Conservation (phyloP, 805 yeast species). For the Candida suzukii region DNA sequence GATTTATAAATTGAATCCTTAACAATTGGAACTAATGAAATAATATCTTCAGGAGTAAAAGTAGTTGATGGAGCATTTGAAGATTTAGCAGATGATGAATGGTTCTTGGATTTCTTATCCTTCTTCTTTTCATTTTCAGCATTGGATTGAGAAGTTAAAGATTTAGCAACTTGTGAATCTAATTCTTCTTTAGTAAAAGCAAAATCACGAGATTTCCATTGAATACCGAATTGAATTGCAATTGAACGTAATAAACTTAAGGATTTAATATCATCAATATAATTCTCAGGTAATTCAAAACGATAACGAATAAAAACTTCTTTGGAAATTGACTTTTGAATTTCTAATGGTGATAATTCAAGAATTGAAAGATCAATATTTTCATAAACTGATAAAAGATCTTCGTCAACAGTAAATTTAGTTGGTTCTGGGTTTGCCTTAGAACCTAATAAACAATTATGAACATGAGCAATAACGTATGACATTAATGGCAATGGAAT, state of each 20-base stretch:
- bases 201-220: slow-evolving; percentile 57
- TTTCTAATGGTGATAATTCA: slow-evolving; percentile 32
- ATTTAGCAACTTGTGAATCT: slow-evolving; percentile 20
- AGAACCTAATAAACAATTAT: slow-evolving; percentile 61
- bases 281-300: slow-evolving; percentile 41
- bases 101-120: slow-evolving; percentile 30
- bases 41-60: slow-evolving; percentile 53
- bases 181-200: slow-evolving; percentile 38
- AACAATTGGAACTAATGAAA: slow-evolving; percentile 65
- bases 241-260: slow-evolving; percentile 56
- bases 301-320: slow-evolving; percentile 63
- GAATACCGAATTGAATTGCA: slow-evolving; percentile 77
- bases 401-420: slow-evolving; percentile 37
- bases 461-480: slow-evolving; percentile 57
- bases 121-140: slow-evolving; percentile 17
- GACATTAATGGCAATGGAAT: slow-evolving; percentile 50
- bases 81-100: slow-evolving; percentile 20
- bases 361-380: slow-evolving; percentile 36
- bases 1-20: slow-evolving; percentile 67
- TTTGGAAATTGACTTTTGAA: slow-evolving; percentile 35
- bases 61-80: slow-evolving; percentile 27
- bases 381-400: slow-evolving; percentile 33
- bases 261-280: slow-evolving; percentile 32
- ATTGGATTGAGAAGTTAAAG: slow-evolving; percentile 21
- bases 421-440: slow-evolving; percentile 32